Percentiles rank a stretch among this genome's conserved stretches.
Conservation (phyloP, 2,329 filamentous ascomycete genomes). For the Trichoderma asperellum region DNA sequence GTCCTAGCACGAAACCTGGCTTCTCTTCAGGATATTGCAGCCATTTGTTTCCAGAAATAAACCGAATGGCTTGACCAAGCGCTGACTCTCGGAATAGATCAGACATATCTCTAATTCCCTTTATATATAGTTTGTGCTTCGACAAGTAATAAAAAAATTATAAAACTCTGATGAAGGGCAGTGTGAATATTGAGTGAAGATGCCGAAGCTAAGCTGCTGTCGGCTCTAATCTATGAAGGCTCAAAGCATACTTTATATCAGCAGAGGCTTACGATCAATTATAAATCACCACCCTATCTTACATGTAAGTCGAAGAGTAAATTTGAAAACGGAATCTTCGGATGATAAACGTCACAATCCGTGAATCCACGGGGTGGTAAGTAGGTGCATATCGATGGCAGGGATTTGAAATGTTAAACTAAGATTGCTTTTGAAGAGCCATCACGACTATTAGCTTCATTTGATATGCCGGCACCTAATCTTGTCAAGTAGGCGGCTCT, state of each 20-base stretch:
- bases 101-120: neutral
- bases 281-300: neutral
- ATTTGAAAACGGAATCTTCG: neutral
- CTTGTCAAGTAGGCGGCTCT: neutral
- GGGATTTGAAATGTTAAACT: neutral
- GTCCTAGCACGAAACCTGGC: neutral
- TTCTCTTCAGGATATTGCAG: slow-evolving; percentile 1
- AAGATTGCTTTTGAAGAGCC: neutral
- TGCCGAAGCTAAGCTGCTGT: neutral
- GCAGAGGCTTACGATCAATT: neutral
- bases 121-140: neutral
- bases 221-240: neutral
- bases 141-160: neutral
- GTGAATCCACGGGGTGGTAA: neutral
- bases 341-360: neutral
- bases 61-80: slow-evolving; percentile 20
- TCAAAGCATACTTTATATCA: neutral
- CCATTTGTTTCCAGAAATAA: slow-evolving; percentile 1
- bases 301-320: neutral
- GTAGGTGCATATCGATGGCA: neutral
- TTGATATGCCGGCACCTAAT: neutral
- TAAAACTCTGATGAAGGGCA: neutral
- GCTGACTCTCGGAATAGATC: slow-evolving; percentile 2
- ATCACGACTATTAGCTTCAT: neutral
- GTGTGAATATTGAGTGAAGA: neutral